Evolutionary conservation across 108 stramenopile genomes (phyloP), one percentile per base, ranked within the genome.

Genomic region (Epipyxis sp.): DNA sequence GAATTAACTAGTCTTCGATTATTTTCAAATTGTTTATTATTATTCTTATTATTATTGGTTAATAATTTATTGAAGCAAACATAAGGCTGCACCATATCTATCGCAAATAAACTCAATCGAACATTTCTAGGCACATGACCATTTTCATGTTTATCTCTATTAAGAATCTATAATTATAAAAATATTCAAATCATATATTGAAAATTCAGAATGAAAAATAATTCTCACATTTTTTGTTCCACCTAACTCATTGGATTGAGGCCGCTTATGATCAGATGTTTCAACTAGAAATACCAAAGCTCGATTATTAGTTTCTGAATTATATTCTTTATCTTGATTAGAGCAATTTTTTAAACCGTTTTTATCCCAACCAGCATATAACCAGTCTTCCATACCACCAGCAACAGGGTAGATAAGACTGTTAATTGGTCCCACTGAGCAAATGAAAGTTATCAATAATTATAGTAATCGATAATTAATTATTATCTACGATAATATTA

Each of bases 311-410:
- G 46, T 6, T 20, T 50, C 46, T n/a, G n/a, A n/a, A n/a, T n/a
- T n/a, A n/a, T n/a, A n/a, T n/a, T n/a, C n/a, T n/a, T n/a, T n/a
- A n/a, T n/a, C n/a, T 42, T 46, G 32, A 43, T 6, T 6, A 16
- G 71, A 29, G 3, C 10, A 6, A 10, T 27, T 42, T 10, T 37
- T 27, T 42, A 6, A 42, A 6, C 50, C 71, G 42, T 27, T 27
- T 6, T 46, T 3, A 32, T 74, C 50, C 71, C 71, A 74, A 13
- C 71, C 71, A 92, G 2, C 92, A 86, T 94, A 95, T 2, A 88
- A 91, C 95, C 95, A 92, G 84, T 96, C 95, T 80, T 97, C 95
- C 94, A 97, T 94, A n/a, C 95, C 95, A 40, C 96, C 97, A 34
- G 90, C 61, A 35, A 93, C 89, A 30, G 92, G 92, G 76, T 98